Percentiles rank a stretch among this genome's conserved stretches.
Evolutionary conservation across 1,284 basidiomycete species (phyloP).

Genomic region (Puccinia hordei): DNA sequence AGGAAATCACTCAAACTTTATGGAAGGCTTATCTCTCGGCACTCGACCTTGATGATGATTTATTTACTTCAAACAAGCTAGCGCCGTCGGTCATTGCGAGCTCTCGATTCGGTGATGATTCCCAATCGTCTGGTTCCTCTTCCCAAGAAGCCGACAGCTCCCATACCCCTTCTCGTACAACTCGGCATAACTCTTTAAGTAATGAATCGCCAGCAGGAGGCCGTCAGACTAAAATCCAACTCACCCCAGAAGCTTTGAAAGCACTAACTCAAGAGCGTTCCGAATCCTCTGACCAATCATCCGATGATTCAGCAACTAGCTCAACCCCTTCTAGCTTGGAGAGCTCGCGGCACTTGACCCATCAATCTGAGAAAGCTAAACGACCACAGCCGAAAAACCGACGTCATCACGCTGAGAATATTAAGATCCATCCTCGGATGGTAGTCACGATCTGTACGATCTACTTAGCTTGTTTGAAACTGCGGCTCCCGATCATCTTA

Average conservation of each 20-base stretch:
- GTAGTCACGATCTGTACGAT: constrained; percentile 31
- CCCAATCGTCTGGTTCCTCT: constrained; percentile 1
- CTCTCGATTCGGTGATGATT: constrained; percentile 1
- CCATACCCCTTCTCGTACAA: not conserved
- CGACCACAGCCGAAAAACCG: not conserved
- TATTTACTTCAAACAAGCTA: not conserved
- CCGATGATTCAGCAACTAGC: not conserved
- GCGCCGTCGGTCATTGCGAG: not conserved
- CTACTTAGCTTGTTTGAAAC: constrained; percentile 42
- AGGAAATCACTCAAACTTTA: constrained; percentile 17
- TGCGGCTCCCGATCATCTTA: constrained; percentile 40
- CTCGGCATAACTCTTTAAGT: not conserved
- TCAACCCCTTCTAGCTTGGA: not conserved
- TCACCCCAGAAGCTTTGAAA: constrained; percentile 40
- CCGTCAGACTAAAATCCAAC: not conserved
- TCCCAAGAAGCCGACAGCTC: not conserved
- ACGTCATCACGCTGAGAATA: not conserved
- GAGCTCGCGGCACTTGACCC: not conserved
- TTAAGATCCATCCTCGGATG: constrained; percentile 23
- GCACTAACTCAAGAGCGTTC: constrained; percentile 30
- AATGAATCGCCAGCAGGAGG: not conserved
- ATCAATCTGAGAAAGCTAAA: not conserved
- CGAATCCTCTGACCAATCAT: constrained; percentile 13
- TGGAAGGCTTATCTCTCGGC: constrained; percentile 30
- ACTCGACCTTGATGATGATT: constrained; percentile 7